Base-by-base conservation (phyloP, 83 land plant genomes). In the Thuja plicata region DNA sequence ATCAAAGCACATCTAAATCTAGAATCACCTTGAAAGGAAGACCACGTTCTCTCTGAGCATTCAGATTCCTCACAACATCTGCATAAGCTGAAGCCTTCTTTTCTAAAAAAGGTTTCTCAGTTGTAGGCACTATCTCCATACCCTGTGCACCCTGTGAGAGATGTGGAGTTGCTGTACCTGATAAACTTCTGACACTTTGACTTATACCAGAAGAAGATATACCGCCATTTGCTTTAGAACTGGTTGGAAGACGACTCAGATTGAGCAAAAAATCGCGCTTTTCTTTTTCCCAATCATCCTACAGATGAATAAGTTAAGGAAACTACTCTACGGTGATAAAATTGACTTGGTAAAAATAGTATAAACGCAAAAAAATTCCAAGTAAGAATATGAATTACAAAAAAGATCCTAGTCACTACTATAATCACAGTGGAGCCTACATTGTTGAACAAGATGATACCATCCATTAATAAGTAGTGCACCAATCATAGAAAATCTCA, bases 231-330 rank as follows among this genome's bases (percentile, higher is more conserved):
- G 93, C 80, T 86, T 91, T 89, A 70, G 99, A 97, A 57, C 94
- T 88, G 45, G 92, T 81, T 71, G 99, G 97, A 19, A 98, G 90
- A 17, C 98, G 95, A 87, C 95, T 97, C 83, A 98, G 85, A 89
- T 94, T 96, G 90, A 97, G 99, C 86, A 98, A 93, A 85, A 97
- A 96, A 38, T 98, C 99, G 15, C 94, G 90, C 83, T 96, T 97
- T 78, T 97, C 98, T 89, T 95, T 97, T 88, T 94, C 93, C 99
- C 99, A 98, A 81, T 98, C 99, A 87, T 97, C 99, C 99, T 98
- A 95, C 34, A 27, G 52, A 82, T 27, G n/a, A 41, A 82, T 50
- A 45, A 82, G 85, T 82, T 45, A 45, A 13, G 27, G 11, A 82
- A 82, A 5, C 16, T 46, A n/a, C 54, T 45, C 1, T 43, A 45